Base-by-base conservation (phyloP, 129 eudicot species). In the Chrysanthemum seticuspe region DNA sequence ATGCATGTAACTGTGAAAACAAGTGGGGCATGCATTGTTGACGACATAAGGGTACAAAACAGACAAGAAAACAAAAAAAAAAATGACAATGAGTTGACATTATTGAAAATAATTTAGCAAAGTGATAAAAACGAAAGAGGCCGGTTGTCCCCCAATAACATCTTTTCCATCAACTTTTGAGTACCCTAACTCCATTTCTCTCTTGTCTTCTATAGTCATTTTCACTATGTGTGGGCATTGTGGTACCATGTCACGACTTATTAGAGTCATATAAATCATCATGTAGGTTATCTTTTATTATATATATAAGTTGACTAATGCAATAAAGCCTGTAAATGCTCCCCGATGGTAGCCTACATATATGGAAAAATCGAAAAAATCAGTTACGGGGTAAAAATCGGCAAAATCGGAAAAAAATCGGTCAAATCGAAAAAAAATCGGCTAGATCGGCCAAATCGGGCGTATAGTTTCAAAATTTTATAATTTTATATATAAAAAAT, bases 131-230 rank as follows among this genome's bases (percentile, higher is more conserved):
- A 10, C 55, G 65, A 58, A 74, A 53, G 78, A 65, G 74, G 64
- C 83, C 83, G 70, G 71, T 71, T 85, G 89, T 68, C 71, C 81
- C 74, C 83, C 89, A 80, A 74, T 78, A 80, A 66, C 73, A 82
- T 69, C 81, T 59, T 74, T 67, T 71, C 65, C 64, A 59, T 58
- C 69, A 67, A 59, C 80, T 76, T 76, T 76, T 47, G 25, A 34
- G 50, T 15, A 67, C 61, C 79, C 72, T 65, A 57, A 34, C 79
- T 76, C 51, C 72, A 64, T 16, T 74, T 65, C 72, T 44, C 65
- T 44, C 45, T 74, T 54, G 72, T 65, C 72, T 65, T 72, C 68
- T 71, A 71, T 47, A 40, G 45, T 58, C 67, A 58, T 72, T 59
- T 55, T 59, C 77, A 49, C 62, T 51, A 9, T 47, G 14, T 73